Evolutionary conservation across 2,329 filamentous ascomycete species (phyloP), one percentile per base, ranked within the genome.

Genomic region (Ilyonectria robusta): DNA sequence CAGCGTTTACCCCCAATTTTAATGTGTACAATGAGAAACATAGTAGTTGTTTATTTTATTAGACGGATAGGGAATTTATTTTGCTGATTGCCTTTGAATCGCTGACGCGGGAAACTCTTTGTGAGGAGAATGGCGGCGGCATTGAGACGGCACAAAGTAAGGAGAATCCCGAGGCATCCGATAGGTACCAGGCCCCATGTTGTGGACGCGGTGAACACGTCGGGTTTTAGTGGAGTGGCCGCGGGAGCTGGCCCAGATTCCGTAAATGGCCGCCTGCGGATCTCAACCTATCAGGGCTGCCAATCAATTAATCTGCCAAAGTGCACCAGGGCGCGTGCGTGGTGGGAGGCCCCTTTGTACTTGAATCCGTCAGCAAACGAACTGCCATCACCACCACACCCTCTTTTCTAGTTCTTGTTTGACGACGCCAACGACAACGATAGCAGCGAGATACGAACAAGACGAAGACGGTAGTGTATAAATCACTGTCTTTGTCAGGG

Each of bases 21-120:
- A 75, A 75, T 75, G 73, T 75, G 73, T 75, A 75, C 72, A 75
- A 75, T 68, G 73, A 75, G 70, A 69, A 71, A 74, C 67, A 75
- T 70, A 70, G 70, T 62, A 73, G 62, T 47, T 69, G 64, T 67
- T 72, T 74, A 72, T 59, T 50, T 69, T 67, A 65, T 69, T 74
- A 72, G 73, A 72, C 64, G 56, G 59, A 70, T 56, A 71, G 61
- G 68, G 69, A 70, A 70, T 72, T 67, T 69, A 64, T 74, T 70
- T 53, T 67, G 59, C 65, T 62, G 19, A 23, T 59, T 58, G 21
- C 31, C 17, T 54, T 6, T 21, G 31, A 26, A 40, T 15, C 15
- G 17, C 56, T 33, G 33, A 17, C 21, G 6, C 33, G 13, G 33
- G 11, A 10, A 21, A 21, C 19, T 46, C 4, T 7, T 21, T 23